phyloP scores from a whole-genome alignment of 129 eudicot species.

The Rutidosis leptorrhynchoides region DNA sequence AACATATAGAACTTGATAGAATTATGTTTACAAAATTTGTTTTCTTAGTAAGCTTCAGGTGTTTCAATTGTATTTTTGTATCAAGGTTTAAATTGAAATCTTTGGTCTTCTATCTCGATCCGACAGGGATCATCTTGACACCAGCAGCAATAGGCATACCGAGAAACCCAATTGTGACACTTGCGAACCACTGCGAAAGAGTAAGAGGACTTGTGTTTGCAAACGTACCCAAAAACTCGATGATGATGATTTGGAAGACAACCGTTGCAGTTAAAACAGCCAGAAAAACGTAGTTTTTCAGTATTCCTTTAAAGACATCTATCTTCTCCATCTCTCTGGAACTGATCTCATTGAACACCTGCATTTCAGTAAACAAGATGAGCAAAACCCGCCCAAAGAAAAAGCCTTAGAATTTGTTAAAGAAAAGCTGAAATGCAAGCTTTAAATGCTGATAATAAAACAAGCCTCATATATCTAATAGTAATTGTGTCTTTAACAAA shows the following conservation, averaged over 20 bases:
- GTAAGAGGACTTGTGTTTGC: conserved; percentile 84
- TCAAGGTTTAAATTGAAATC: background rate
- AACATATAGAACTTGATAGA: conserved; percentile 7
- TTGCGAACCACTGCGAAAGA: conserved; percentile 62
- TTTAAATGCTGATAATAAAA: background rate
- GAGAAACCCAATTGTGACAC: conserved; percentile 65
- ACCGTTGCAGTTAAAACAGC: conserved; percentile 59
- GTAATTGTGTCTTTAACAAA: conserved; percentile 8
- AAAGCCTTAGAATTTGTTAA: background rate
- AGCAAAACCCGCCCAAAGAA: background rate
- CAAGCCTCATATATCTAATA: background rate
- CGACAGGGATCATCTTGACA: conserved; percentile 78
- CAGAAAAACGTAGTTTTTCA: conserved; percentile 73
- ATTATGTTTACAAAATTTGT: conserved; percentile 17
- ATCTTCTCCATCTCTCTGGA: conserved; percentile 94
- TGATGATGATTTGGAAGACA: conserved; percentile 67
- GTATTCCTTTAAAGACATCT: conserved; percentile 74
- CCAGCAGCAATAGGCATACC: conserved; percentile 93
- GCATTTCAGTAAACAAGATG: conserved; percentile 23
- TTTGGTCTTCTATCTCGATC: conserved; percentile 31
- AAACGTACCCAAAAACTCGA: conserved; percentile 76
- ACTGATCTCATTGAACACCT: conserved; percentile 86
- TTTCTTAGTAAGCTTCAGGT: conserved; percentile 10
- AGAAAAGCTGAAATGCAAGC: background rate
- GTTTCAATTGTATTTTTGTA: background rate